Conservation (phyloP, 2,329 filamentous ascomycete species). For the Xylariaceae sp. region DNA sequence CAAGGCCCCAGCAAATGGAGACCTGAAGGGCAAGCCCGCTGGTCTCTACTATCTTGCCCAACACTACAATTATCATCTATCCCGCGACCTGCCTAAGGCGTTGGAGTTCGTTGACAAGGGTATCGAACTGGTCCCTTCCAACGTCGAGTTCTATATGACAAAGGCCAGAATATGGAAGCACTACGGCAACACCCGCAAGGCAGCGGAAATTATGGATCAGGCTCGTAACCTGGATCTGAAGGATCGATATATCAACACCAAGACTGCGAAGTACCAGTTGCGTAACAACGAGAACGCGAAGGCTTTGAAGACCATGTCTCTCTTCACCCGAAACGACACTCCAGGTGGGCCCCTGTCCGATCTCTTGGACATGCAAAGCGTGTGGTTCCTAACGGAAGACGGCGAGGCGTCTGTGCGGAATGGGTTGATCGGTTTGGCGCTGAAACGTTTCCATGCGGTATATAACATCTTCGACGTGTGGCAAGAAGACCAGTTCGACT, state of each 20-base stretch:
- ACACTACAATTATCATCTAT: slow-evolving; percentile 90
- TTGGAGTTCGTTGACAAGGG: slow-evolving; percentile 77
- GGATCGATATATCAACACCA: slow-evolving; percentile 97
- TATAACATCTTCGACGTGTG: slow-evolving; percentile 93
- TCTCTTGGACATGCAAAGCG: slow-evolving; percentile 94
- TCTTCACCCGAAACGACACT: slow-evolving; percentile 91
- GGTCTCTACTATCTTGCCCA: slow-evolving; percentile 91
- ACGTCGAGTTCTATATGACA: slow-evolving; percentile 90
- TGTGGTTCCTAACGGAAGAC: slow-evolving; percentile 96
- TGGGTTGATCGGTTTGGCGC: slow-evolving; percentile 73
- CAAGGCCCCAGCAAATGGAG: slow-evolving; percentile 41
- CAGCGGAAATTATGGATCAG: slow-evolving; percentile 81
- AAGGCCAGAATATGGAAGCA: slow-evolving; percentile 95
- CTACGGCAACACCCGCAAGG: slow-evolving; percentile 69
- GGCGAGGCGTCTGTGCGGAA: slow-evolving; percentile 82
- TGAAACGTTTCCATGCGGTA: slow-evolving; percentile 87
- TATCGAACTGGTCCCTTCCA: slow-evolving; percentile 70
- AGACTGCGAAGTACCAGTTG: slow-evolving; percentile 93
- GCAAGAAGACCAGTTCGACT: slow-evolving; percentile 98
- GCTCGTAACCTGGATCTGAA: slow-evolving; percentile 80
- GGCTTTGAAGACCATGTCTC: slow-evolving; percentile 80
- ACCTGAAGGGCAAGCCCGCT: slow-evolving; percentile 63
- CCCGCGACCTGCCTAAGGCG: slow-evolving; percentile 77
- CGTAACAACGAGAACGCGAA: slow-evolving; percentile 86
- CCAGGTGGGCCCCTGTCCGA: slow-evolving; percentile 83